Conservation (phyloP, 164 flowering plant species). For the Euptelea pleiosperma region DNA sequence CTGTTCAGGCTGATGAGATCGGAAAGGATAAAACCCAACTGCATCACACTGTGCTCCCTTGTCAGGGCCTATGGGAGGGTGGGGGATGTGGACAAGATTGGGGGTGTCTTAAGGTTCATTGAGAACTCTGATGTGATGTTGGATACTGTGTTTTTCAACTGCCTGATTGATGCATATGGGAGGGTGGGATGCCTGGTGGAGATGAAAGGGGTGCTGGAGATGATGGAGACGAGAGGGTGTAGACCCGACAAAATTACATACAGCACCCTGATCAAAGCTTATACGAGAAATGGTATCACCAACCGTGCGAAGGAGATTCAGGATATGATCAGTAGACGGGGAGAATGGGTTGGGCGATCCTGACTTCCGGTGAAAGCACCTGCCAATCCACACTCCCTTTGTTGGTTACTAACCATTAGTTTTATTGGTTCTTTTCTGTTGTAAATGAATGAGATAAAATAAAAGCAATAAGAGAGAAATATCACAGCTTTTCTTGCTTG, state of each 20-base stretch:
- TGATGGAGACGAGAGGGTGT: constrained; percentile 74
- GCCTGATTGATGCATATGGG: constrained; percentile 90
- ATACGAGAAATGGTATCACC: constrained; percentile 49
- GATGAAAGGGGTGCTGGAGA: constrained; percentile 78
- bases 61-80: constrained; percentile 80
- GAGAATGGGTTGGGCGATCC: too few species aligned
- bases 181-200: constrained; percentile 72
- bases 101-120: constrained; percentile 54
- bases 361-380: too few species aligned
- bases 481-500: too few species aligned
- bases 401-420: too few species aligned
- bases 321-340: constrained; percentile 11
- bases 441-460: too few species aligned
- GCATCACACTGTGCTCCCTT: constrained; percentile 85
- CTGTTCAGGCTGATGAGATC: constrained; percentile 86
- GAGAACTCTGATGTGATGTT: constrained; percentile 78
- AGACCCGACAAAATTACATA: constrained; percentile 79
- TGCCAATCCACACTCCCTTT: too few species aligned
- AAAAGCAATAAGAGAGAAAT: too few species aligned
- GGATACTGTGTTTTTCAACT: constrained; percentile 79
- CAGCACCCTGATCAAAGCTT: constrained; percentile 88
- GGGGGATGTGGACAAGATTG: constrained; percentile 61
- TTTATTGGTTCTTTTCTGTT: too few species aligned
- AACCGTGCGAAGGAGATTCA: constrained; percentile 55
- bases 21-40: constrained; percentile 81